phyloP scores from a whole-genome alignment of 2,329 filamentous ascomycete genomes.

The Pseudonectria buxi region DNA sequence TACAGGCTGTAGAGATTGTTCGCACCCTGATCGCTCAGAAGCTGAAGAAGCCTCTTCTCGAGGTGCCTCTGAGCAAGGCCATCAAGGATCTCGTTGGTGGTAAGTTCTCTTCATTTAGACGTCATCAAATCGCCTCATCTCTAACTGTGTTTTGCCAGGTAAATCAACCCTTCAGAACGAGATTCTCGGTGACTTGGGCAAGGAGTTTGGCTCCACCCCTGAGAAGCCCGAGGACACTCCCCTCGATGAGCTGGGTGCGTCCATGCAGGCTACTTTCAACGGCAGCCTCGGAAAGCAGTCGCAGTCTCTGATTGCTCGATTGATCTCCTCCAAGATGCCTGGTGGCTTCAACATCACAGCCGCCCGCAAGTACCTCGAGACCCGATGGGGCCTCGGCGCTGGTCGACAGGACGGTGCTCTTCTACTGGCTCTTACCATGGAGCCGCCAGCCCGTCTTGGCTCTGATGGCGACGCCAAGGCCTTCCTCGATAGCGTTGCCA shows the following conservation, averaged over 20 bases:
- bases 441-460: slow-evolving; percentile 80
- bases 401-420: slow-evolving; percentile 90
- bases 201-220: slow-evolving; percentile 95
- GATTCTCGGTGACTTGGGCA: slow-evolving; percentile 93
- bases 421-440: slow-evolving; percentile 83
- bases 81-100: slow-evolving; percentile 98
- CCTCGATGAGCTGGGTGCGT: slow-evolving; percentile 85
- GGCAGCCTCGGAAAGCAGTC: slow-evolving; percentile 97
- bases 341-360: slow-evolving; percentile 98
- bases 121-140: background rate
- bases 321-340: slow-evolving; percentile 99
- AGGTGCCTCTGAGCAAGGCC: slow-evolving; percentile 89
- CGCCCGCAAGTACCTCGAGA: slow-evolving; percentile 90
- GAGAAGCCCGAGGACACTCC: slow-evolving; percentile 98
- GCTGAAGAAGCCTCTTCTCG: slow-evolving; percentile 85
- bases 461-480: slow-evolving; percentile 87
- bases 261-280: slow-evolving; percentile 98
- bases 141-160: slow-evolving; percentile 45
- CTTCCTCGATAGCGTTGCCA: slow-evolving; percentile 79
- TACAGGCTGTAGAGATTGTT: slow-evolving; percentile 84
- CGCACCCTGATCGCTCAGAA: slow-evolving; percentile 90
- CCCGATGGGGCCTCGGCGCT: slow-evolving; percentile 78
- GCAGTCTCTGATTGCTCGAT: slow-evolving; percentile 80
- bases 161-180: slow-evolving; percentile 99
- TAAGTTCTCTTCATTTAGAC: slow-evolving; percentile 40